Evolutionary conservation across 2,329 filamentous ascomycete species (phyloP).

Genomic region (Phialocephala sp.): DNA sequence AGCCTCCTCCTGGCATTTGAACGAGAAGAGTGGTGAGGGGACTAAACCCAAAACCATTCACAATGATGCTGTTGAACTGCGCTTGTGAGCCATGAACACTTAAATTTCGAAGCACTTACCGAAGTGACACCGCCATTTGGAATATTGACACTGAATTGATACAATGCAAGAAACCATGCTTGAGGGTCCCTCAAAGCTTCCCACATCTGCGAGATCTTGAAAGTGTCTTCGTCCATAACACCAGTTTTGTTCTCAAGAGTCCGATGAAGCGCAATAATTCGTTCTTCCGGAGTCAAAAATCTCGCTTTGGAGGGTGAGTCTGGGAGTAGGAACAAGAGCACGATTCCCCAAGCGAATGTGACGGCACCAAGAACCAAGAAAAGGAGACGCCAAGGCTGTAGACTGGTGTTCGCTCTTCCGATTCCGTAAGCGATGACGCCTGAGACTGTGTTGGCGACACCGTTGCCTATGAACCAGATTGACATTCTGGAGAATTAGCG

Average conservation of each 20-base stretch:
- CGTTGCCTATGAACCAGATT: constrained; percentile 3
- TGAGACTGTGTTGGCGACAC: constrained; percentile 1
- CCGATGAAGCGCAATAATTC: constrained; percentile 4
- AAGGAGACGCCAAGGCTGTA: neutral
- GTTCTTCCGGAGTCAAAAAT: constrained; percentile 1
- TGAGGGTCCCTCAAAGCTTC: constrained; percentile 10
- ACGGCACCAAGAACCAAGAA: neutral
- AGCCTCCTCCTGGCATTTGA: constrained; percentile 37
- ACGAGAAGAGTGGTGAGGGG: constrained; percentile 65
- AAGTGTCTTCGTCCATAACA: constrained; percentile 1
- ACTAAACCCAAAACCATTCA: constrained; percentile 48
- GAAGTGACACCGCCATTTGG: constrained; percentile 3
- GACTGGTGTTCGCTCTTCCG: constrained; percentile 6
- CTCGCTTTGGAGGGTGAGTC: neutral
- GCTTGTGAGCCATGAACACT: neutral
- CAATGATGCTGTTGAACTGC: constrained; percentile 20
- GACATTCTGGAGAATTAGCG: neutral
- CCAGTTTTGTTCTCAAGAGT: constrained; percentile 1
- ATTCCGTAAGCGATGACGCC: constrained; percentile 8
- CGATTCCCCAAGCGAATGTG: neutral
- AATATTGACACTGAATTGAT: constrained; percentile 9
- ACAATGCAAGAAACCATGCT: constrained; percentile 6
- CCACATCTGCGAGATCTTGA: constrained; percentile 4
- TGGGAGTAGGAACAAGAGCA: constrained; percentile 6
- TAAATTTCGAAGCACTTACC: neutral